Conservation (phyloP, 1,284 basidiomycete species). For the Farysia itapuensis region DNA sequence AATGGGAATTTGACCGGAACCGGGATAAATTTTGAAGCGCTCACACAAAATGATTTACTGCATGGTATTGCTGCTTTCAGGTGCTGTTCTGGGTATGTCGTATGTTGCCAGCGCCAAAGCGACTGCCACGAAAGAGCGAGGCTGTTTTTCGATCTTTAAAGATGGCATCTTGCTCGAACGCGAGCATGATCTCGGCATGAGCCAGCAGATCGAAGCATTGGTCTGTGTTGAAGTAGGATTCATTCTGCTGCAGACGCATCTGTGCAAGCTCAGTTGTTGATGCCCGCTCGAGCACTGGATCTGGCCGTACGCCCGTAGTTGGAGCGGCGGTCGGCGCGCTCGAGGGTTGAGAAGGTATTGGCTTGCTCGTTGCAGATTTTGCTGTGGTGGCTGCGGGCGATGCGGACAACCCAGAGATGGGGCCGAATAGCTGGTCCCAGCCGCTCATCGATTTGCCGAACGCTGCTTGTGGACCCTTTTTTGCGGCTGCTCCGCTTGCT, state of each 20-base stretch:
- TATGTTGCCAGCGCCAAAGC: slow-evolving; percentile 26
- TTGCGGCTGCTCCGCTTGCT: background rate
- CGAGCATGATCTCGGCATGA: slow-evolving; percentile 39
- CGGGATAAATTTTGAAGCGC: too few species aligned
- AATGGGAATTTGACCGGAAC: too few species aligned
- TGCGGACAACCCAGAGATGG: slow-evolving; percentile 9
- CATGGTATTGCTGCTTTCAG: too few species aligned
- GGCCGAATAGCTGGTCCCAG: slow-evolving; percentile 39
- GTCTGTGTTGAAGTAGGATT: slow-evolving; percentile 15
- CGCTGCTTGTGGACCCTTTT: background rate
- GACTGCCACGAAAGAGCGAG: slow-evolving; percentile 4
- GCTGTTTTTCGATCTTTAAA: slow-evolving; percentile 13
- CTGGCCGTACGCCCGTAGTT: slow-evolving; percentile 12
- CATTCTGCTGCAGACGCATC: slow-evolving; percentile 1
- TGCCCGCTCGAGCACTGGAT: slow-evolving; percentile 14
- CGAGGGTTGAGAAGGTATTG: slow-evolving; percentile 1
- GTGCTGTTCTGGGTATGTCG: too few species aligned
- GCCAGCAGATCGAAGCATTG: slow-evolving; percentile 40
- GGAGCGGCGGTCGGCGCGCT: slow-evolving; percentile 4
- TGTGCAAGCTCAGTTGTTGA: slow-evolving; percentile 4
- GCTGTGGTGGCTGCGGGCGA: slow-evolving; percentile 4
- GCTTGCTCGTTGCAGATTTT: slow-evolving; percentile 4
- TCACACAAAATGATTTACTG: too few species aligned
- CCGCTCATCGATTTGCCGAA: slow-evolving; percentile 37
- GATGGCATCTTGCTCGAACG: slow-evolving; percentile 24